Evolutionary conservation across 2,329 filamentous ascomycete species (phyloP), one percentile per base, ranked within the genome.

Genomic region (Alternaria atra): DNA sequence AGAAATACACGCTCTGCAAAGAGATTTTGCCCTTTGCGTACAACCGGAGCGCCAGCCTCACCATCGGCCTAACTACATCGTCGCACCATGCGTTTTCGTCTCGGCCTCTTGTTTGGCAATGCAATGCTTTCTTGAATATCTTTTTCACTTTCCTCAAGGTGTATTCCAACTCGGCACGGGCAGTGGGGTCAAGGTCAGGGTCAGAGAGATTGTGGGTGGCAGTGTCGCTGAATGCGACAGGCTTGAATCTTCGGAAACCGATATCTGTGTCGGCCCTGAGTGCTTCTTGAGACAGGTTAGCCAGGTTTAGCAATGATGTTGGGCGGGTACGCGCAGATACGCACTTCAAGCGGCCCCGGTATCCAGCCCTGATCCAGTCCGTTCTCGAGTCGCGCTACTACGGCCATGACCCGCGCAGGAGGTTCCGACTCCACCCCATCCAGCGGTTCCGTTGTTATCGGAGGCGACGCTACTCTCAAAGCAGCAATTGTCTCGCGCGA

Each of bases 61-160:
- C 39, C 37, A 61, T 27, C 44, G 54, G 63, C 51, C 35, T 23
- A n/a, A 65, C 17, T 20, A 65, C 60, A 6, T 60, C 56, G 7
- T 40, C 12, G 40, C 53, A 58, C 63, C 57, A 65, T 15, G 60
- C 60, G 34, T 61, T 65, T 44, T 65, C 60, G 29, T 65, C 56
- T n/a, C 56, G 56, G 10, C 52, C 57, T 32, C 29, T 52, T 17
- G 17, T n/a, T 34, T 60, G 20, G 53, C 51, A 61, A n/a, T 51
- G 15, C 7, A 27, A 40, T 35, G 55, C 55, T 2, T 54, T 52
- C 17, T 44, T 29, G 10, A 20, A 46, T 29, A 35, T 44, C 44
- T 47, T 53, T 34, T 64, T 64, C 32, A 64, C 58, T 48, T 66
- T 59, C 46, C 20, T 40, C 35, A 60, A 30, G 17, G 27, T 61